Conservation (phyloP, 2,329 filamentous ascomycete genomes). For the Didymella arachidicola region DNA sequence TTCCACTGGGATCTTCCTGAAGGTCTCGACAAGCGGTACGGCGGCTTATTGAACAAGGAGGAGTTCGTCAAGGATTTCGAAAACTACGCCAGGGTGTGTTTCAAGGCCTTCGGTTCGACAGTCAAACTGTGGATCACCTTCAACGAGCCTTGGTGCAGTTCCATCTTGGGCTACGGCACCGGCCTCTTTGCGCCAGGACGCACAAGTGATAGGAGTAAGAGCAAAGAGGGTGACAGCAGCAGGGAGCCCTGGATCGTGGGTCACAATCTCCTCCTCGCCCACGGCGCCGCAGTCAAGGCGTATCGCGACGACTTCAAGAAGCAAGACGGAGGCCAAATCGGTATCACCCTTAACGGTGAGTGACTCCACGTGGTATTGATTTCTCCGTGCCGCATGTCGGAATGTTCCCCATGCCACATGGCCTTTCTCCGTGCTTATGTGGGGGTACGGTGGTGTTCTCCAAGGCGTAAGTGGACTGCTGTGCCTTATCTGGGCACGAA, state of each 20-base stretch:
- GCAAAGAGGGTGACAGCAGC: constrained; percentile 73
- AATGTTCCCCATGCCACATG: constrained; percentile 10
- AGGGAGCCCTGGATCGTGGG: constrained; percentile 84
- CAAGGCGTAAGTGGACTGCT: neutral
- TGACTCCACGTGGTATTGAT: constrained; percentile 30
- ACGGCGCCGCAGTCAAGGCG: constrained; percentile 80
- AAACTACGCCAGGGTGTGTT: constrained; percentile 78
- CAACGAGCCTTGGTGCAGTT: constrained; percentile 88
- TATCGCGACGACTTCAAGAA: constrained; percentile 85
- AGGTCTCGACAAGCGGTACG: constrained; percentile 76
- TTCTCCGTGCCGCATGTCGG: constrained; percentile 14
- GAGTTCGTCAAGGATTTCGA: constrained; percentile 86
- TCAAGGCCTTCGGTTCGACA: constrained; percentile 73
- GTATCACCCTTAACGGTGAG: constrained; percentile 83
- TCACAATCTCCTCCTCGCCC: constrained; percentile 80
- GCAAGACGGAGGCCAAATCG: constrained; percentile 76
- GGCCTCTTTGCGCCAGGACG: constrained; percentile 84
- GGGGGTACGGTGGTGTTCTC: neutral
- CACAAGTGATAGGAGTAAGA: constrained; percentile 77
- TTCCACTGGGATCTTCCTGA: constrained; percentile 91
- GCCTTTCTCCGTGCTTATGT: constrained; percentile 12
- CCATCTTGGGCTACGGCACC: constrained; percentile 79
- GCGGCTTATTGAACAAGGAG: constrained; percentile 78
- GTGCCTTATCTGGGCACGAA: constrained; percentile 3
- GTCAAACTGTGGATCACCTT: constrained; percentile 91